Evolutionary conservation across 805 yeast species (phyloP).

Genomic region (Candida krabiensis): DNA sequence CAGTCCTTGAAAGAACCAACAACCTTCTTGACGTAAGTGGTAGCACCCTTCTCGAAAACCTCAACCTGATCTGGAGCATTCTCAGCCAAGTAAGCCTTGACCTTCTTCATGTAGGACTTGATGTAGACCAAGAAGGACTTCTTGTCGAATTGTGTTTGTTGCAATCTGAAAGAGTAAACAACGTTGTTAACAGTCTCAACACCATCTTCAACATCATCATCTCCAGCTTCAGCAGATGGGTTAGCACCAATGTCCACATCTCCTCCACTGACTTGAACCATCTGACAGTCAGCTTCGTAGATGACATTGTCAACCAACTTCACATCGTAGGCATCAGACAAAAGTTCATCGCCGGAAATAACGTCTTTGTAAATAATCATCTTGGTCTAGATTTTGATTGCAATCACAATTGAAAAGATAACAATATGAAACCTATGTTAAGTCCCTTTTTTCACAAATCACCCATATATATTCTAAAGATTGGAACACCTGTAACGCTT

Average conservation of each 20-base stretch:
- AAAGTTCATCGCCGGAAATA: conserved; percentile 90
- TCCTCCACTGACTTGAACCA: conserved; percentile 85
- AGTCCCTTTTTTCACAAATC: too few relatives aligned
- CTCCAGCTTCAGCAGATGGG: conserved; percentile 98
- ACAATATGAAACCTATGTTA: too few relatives aligned
- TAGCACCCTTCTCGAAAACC: conserved; percentile 96
- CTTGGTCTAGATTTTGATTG: conserved; percentile 9
- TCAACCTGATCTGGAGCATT: conserved; percentile 82
- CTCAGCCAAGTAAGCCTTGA: conserved; percentile 91
- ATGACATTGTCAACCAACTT: conserved; percentile 86
- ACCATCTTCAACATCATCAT: conserved; percentile 79
- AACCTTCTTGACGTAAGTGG: conserved; percentile 93
- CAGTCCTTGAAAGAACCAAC: conserved; percentile 95
- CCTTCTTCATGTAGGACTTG: conserved; percentile 97
- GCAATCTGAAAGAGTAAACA: conserved; percentile 98
- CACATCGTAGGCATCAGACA: conserved; percentile 96
- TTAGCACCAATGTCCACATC: conserved; percentile 99
- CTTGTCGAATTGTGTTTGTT: conserved; percentile 95
- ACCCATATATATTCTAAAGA: too few relatives aligned
- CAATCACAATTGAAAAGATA: neutral
- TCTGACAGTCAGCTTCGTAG: conserved; percentile 94
- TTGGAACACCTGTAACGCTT: too few relatives aligned
- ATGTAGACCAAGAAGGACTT: conserved; percentile 95
- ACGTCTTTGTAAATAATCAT: conserved; percentile 64
- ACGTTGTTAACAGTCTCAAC: conserved; percentile 94